These are phyloP conservation scores for Plenodomus tracheiphilus DNA, from an alignment of 2,329 filamentous ascomycete genomes.

Conservation along the genomic window DNA sequence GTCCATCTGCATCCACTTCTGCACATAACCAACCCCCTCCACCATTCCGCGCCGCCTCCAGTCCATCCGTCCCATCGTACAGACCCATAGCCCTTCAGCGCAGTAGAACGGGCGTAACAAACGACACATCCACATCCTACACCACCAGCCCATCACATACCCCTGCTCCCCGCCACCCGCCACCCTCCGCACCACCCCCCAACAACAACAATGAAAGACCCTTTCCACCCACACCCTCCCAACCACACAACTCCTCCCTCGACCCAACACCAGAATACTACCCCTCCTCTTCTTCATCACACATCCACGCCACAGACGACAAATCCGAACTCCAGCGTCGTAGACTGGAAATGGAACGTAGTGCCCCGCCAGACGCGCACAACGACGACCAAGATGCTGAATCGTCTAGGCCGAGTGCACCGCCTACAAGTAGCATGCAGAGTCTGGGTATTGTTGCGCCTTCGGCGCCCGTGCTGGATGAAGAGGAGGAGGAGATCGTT, in stretches of 20 bases:
- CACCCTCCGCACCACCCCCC: constrained; percentile 9
- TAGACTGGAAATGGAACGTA: constrained; percentile 46
- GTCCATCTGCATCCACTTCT: constrained; percentile 24
- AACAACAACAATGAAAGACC: constrained; percentile 22
- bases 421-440: constrained; percentile 14
- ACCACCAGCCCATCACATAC: constrained; percentile 29
- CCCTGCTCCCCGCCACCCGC: constrained; percentile 16
- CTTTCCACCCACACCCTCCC: constrained; percentile 26
- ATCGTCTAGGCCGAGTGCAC: constrained; percentile 22
- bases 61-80: constrained; percentile 13
- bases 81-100: constrained; percentile 15
- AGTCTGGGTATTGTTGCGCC: constrained; percentile 22
- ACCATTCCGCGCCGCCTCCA: constrained; percentile 23
- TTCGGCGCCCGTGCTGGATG: constrained; percentile 38
- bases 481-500: constrained; percentile 39
- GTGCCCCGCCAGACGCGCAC: constrained; percentile 42
- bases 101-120: constrained; percentile 9
- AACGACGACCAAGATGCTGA: constrained; percentile 21
- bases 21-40: constrained; percentile 28
- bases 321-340: constrained; percentile 73
- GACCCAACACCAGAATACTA: constrained; percentile 31
- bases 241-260: constrained; percentile 13
- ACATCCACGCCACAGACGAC: constrained; percentile 62
- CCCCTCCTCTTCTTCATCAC: constrained; percentile 30
- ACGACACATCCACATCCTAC: constrained; percentile 18